Base-by-base conservation (phyloP, 768 basidiomycete genomes). In the Podaxis carcinomalis region DNA sequence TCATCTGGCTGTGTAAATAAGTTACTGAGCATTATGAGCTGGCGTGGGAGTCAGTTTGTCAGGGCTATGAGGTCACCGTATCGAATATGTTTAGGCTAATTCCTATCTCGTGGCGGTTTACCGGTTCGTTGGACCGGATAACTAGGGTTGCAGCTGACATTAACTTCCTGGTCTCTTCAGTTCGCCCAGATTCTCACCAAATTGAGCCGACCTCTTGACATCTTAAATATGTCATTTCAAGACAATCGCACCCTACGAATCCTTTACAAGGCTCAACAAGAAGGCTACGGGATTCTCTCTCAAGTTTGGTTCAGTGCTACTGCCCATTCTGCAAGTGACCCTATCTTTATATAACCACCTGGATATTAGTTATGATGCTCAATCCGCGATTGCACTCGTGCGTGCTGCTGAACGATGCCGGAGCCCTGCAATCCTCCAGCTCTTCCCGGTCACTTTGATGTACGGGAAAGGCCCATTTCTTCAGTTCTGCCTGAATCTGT, bases 401-500 rank as follows among this genome's bases (percentile, higher is more conserved):
- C 77, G 77, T n/a, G 77, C 79, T 2, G 79, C 79, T 0, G 80
- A 80, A 64, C 73, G 78, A n/a, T 71, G 70, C 39, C 71, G 69
- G 23, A 80, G 78, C 64, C 79, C 80, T 6, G 79, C 78, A 0
- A 78, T 81, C 37, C 69, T 80, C 52, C 73, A 76, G 64, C 65
- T 81, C 40, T 80, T 81, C 65, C 79, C 80, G 4, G 66, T 81
- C 9, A 81, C 79, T 2, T 71, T 81, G 5, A 71, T 70, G 7
- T 78, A 80, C 63, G 79, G 80, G 2, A 75, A 75, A 59, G 79
- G 78, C 1, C 77, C 80, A 0, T 80, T 79, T 58, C 70, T 80
- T 5, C 69, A 70, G 51, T 80, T 80, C 62, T 81, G 80, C 54
- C 67, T 80, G 14, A 70, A 77, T 54, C 65, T 76, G 78, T 78